These are phyloP conservation scores for Fusarium compactum DNA, from an alignment of 2,329 filamentous ascomycete genomes.

Conservation along the genomic window DNA sequence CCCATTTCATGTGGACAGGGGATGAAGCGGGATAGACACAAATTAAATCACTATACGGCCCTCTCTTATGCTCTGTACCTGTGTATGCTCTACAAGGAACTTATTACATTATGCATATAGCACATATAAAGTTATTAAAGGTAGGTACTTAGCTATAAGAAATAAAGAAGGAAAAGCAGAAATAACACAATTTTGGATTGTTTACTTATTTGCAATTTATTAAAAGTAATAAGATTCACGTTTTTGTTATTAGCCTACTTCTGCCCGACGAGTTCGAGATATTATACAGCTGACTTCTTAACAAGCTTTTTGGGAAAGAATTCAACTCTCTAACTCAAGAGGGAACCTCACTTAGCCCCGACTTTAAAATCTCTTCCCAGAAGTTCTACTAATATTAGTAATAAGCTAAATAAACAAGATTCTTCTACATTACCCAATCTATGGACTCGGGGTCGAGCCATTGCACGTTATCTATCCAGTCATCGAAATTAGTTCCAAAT, in stretches of 20 bases:
- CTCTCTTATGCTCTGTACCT: no score
- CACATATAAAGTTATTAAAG: not conserved
- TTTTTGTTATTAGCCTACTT: not conserved
- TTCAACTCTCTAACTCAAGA: not conserved
- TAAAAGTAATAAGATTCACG: not conserved
- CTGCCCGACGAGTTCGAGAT: not conserved
- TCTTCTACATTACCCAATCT: not conserved
- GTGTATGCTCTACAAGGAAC: no score
- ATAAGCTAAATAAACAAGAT: not conserved
- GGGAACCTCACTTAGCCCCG: not conserved
- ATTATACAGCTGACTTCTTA: not conserved
- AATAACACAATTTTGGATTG: no score
- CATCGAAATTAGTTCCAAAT: not conserved
- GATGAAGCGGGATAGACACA: no score
- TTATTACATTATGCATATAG: no score
- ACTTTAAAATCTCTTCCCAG: constrained; percentile 1
- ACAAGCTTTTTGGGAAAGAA: not conserved
- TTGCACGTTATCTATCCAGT: constrained; percentile 2
- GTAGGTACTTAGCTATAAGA: not conserved
- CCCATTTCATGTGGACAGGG: no score
- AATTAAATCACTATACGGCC: no score
- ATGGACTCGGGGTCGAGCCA: not conserved
- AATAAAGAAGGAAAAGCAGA: not conserved
- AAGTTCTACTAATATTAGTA: not conserved
- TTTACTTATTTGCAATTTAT: not conserved